phyloP scores from a whole-genome alignment of 371 early-diverging fungal species.

The Rozella allomycis region DNA sequence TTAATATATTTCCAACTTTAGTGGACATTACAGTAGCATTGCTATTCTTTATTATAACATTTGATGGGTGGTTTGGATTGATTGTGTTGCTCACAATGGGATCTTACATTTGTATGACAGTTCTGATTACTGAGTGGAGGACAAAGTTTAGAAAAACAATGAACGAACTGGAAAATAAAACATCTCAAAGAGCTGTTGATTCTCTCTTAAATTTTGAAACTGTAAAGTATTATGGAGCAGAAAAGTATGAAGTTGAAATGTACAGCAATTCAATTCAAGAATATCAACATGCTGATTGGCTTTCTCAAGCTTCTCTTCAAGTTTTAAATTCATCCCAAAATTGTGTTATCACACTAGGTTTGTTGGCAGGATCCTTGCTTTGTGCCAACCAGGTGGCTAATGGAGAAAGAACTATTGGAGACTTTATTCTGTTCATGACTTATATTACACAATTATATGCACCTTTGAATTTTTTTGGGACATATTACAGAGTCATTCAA shows the following conservation, averaged over 20 bases:
- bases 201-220: slow-evolving; percentile 87
- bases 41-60: slow-evolving; percentile 37
- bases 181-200: slow-evolving; percentile 45
- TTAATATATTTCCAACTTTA: slow-evolving; percentile 68
- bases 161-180: slow-evolving; percentile 30
- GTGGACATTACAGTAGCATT: slow-evolving; percentile 67
- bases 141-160: slow-evolving; percentile 53
- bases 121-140: slow-evolving; percentile 76
- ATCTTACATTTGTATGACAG: slow-evolving; percentile 54
- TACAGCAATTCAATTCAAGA: slow-evolving; percentile 47
- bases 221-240: slow-evolving; percentile 57
- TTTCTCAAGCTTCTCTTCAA: slow-evolving; percentile 39
- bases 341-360: slow-evolving; percentile 52
- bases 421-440: slow-evolving; percentile 61
- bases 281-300: slow-evolving; percentile 60
- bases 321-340: slow-evolving; percentile 66
- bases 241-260: slow-evolving; percentile 49
- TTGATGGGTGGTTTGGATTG: slow-evolving; percentile 51
- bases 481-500: slow-evolving; percentile 33
- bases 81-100: slow-evolving; percentile 70
- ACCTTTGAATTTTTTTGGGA: slow-evolving; percentile 45
- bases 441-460: slow-evolving; percentile 59
- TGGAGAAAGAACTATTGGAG: slow-evolving; percentile 47
- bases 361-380: slow-evolving; percentile 42
- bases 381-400: slow-evolving; percentile 52